phyloP scores from a whole-genome alignment of 192 early-diverging fungal genomes.

The Paraglomus brasilianum region DNA sequence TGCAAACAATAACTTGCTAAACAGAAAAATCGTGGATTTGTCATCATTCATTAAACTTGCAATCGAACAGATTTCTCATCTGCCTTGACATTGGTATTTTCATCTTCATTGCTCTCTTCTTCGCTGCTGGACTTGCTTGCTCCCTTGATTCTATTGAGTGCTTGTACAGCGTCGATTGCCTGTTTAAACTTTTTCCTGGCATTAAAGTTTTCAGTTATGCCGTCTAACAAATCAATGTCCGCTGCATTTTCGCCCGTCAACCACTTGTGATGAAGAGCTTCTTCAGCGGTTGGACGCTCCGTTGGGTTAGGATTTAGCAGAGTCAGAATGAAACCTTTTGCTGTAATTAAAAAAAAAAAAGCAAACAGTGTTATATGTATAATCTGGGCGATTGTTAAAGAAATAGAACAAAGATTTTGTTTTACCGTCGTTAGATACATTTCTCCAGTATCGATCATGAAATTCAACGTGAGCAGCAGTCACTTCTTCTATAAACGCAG shows the following conservation, averaged over 20 bases:
- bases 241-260: slow-evolving; percentile 59
- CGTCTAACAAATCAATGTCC: slow-evolving; percentile 81
- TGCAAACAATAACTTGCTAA: no score
- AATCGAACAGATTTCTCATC: no score
- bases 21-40: no score
- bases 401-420: slow-evolving; percentile 27
- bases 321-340: slow-evolving; percentile 75
- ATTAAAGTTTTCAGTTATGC: slow-evolving; percentile 77
- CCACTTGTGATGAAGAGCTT: slow-evolving; percentile 88
- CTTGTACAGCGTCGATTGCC: slow-evolving; percentile 52
- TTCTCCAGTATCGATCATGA: slow-evolving; percentile 73
- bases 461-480: slow-evolving; percentile 67
- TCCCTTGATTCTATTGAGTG: no score
- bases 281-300: slow-evolving; percentile 71
- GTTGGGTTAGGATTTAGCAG: slow-evolving; percentile 66
- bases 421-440: slow-evolving; percentile 78
- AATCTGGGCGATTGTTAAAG: background rate
- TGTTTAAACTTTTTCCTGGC: slow-evolving; percentile 63
- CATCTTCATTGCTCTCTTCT: no score
- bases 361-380: background rate
- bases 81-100: no score
- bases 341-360: slow-evolving; percentile 37
- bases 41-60: no score
- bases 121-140: no score
- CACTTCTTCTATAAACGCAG: slow-evolving; percentile 57